phyloP scores from a whole-genome alignment of 352 stramenopile genomes.

The Phytopythium sindhum region DNA sequence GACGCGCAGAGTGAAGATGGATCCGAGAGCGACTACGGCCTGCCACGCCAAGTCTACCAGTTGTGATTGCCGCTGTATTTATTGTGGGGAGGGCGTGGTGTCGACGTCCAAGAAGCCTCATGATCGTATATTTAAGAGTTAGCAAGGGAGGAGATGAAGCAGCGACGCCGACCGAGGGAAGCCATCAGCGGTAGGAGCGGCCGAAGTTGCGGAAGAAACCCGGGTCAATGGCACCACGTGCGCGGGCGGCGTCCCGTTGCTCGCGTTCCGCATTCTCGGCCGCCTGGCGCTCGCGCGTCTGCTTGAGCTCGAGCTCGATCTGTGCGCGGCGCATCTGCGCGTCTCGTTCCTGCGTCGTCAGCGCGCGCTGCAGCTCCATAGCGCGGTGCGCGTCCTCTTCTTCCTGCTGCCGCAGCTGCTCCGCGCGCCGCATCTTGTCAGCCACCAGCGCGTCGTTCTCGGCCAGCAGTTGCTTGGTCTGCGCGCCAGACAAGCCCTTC shows the following conservation, averaged over 20 bases:
- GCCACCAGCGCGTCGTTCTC: slow-evolving; percentile 58
- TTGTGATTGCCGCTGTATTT: not conserved
- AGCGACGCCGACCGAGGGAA: not conserved
- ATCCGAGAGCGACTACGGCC: not conserved
- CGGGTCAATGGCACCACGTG: slow-evolving; percentile 63
- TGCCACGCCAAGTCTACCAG: not conserved
- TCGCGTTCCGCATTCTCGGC: slow-evolving; percentile 54
- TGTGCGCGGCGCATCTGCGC: slow-evolving; percentile 46
- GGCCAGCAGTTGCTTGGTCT: slow-evolving; percentile 48
- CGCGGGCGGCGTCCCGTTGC: slow-evolving; percentile 40
- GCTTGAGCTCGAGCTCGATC: slow-evolving; percentile 49
- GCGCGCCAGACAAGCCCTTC: slow-evolving; percentile 68
- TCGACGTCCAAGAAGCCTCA: not conserved
- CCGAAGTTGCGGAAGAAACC: slow-evolving; percentile 75
- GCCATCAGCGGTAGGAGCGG: slow-evolving; percentile 60
- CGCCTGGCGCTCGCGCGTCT: slow-evolving; percentile 42
- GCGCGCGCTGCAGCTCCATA: slow-evolving; percentile 36
- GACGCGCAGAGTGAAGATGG: not conserved
- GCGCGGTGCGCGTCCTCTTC: slow-evolving; percentile 34
- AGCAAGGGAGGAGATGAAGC: not conserved
- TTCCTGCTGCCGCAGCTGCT: slow-evolving; percentile 31
- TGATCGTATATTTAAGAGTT: not conserved
- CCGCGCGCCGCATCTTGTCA: slow-evolving; percentile 41
- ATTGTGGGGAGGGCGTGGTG: too few species aligned
- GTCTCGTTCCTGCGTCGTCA: slow-evolving; percentile 46